Conservation (phyloP, 306 rosid genomes). For the Alnus rubra region DNA sequence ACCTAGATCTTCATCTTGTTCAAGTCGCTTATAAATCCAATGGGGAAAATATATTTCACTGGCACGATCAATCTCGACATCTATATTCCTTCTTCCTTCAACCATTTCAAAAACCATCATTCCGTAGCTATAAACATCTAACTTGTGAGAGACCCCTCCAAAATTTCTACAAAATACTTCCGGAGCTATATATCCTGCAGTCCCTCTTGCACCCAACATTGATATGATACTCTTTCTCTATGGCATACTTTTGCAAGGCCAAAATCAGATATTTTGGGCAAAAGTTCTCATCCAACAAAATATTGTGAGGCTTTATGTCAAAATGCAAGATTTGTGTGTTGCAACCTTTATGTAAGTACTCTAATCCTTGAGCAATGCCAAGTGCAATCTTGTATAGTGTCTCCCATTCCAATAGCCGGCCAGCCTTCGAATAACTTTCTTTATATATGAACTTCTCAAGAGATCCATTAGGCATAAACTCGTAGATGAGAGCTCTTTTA, state of each 20-base stretch:
- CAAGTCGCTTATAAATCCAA: slow-evolving; percentile 35
- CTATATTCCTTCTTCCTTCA: slow-evolving; percentile 33
- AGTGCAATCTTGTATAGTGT: slow-evolving; percentile 1
- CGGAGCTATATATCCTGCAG: slow-evolving; percentile 41
- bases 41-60: slow-evolving; percentile 42
- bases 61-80: background rate
- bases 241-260: slow-evolving; percentile 32
- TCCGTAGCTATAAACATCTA: slow-evolving; percentile 41
- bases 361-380: slow-evolving; percentile 22
- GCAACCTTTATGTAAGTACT: slow-evolving; percentile 23
- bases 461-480: slow-evolving; percentile 25
- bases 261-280: slow-evolving; percentile 36
- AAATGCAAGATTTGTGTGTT: slow-evolving; percentile 17
- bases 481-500: slow-evolving; percentile 26
- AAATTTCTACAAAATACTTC: slow-evolving; percentile 32
- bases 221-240: slow-evolving; percentile 26
- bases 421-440: background rate
- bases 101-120: slow-evolving; percentile 48
- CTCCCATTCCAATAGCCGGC: slow-evolving; percentile 12
- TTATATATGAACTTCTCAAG: slow-evolving; percentile 15
- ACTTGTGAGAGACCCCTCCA: slow-evolving; percentile 42
- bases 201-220: slow-evolving; percentile 33
- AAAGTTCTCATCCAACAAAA: slow-evolving; percentile 22
- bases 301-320: slow-evolving; percentile 25
- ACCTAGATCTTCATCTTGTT: slow-evolving; percentile 17